Evolutionary conservation across 2,329 filamentous ascomycete genomes (phyloP).

Genomic region (Colletotrichum sp.): DNA sequence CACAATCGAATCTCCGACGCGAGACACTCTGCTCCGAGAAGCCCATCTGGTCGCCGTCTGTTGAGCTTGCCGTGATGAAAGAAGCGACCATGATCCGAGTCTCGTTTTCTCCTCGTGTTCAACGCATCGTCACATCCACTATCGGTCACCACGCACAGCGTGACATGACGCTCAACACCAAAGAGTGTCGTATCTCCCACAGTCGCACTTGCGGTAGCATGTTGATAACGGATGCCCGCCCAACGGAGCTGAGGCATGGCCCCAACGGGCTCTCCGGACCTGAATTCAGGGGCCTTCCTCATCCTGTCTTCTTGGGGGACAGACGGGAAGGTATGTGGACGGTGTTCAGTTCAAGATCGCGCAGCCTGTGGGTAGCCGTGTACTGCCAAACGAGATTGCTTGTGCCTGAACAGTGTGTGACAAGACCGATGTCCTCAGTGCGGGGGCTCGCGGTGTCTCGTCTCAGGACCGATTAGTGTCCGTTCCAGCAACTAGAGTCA

Average conservation of each 20-base stretch:
- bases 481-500: background rate
- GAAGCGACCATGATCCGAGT: background rate
- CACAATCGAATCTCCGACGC: background rate
- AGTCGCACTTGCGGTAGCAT: background rate
- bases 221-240: background rate
- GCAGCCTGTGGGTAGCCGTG: constrained; percentile 1
- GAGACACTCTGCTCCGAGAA: background rate
- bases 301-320: background rate
- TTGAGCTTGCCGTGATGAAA: background rate
- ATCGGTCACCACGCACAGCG: background rate
- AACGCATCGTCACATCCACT: background rate
- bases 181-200: background rate
- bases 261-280: background rate
- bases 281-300: background rate
- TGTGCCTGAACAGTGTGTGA: constrained; percentile 9
- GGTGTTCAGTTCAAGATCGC: background rate
- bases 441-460: background rate
- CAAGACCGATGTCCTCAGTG: background rate
- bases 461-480: background rate
- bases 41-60: background rate
- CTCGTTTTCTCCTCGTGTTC: background rate
- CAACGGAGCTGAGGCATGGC: background rate
- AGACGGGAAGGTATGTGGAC: background rate
- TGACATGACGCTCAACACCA: background rate
- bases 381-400: constrained; percentile 11